Evolutionary conservation across 2,329 filamentous ascomycete genomes (phyloP).

Genomic region (Mycogone perniciosa): DNA sequence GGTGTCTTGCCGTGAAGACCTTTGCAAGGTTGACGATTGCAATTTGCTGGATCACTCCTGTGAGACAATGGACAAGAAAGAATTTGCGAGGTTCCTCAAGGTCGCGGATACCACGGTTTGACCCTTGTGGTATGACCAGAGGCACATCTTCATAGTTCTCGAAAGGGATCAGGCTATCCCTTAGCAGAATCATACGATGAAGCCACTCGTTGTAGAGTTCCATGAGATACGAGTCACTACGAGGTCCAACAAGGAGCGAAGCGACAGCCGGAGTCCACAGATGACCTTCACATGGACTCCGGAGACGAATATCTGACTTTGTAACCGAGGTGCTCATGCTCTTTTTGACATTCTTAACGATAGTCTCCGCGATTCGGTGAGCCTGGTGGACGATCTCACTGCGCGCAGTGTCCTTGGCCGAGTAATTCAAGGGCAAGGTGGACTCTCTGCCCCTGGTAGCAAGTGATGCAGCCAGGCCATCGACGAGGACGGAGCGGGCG

Average conservation of each 20-base stretch:
- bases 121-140: not conserved
- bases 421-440: too few relatives aligned
- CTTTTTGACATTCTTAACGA: not conserved
- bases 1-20: not conserved
- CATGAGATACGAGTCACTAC: not conserved
- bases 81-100: not conserved
- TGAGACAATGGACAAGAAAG: not conserved
- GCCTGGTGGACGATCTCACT: not conserved
- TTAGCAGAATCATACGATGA: not conserved
- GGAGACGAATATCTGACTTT: not conserved
- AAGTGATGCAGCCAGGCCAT: not conserved
- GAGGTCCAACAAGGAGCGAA: not conserved
- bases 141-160: not conserved
- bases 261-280: not conserved
- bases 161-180: not conserved
- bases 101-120: not conserved
- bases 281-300: not conserved
- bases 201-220: not conserved
- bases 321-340: not conserved
- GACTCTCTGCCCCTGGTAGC: not conserved
- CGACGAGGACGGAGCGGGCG: not conserved
- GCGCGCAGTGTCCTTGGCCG: not conserved
- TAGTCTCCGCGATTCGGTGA: not conserved
- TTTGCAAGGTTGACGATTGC: not conserved
- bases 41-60: not conserved